Evolutionary conservation across 1,139 yeast genomes (phyloP).

Genomic region (Lodderomyces metapsilosis): DNA sequence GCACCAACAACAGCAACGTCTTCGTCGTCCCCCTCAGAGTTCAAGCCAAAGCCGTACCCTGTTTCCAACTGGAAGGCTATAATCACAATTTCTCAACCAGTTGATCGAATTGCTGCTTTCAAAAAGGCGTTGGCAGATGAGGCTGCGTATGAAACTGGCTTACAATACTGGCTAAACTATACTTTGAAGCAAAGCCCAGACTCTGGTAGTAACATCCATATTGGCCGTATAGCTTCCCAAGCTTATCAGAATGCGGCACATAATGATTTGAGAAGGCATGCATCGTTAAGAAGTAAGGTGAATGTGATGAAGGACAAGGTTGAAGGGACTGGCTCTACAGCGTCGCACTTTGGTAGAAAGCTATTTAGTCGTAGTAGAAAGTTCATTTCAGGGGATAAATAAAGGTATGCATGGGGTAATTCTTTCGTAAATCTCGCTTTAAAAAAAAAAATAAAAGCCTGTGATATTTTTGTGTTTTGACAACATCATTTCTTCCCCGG

Average conservation of each 20-base stretch:
- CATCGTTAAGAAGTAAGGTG: conserved; percentile 41
- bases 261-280: conserved; percentile 42
- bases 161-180: conserved; percentile 46
- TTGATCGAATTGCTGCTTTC: conserved; percentile 39
- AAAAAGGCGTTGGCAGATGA: conserved; percentile 44
- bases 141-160: conserved; percentile 41
- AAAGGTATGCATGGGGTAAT: background rate
- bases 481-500: no score
- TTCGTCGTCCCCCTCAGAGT: background rate
- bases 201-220: conserved; percentile 29
- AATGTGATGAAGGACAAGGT: conserved; percentile 45
- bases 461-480: background rate
- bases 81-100: conserved; percentile 42
- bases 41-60: conserved; percentile 23
- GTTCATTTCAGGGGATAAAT: conserved; percentile 25
- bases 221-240: conserved; percentile 45
- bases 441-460: no score
- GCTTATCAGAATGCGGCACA: conserved; percentile 50
- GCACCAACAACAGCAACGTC: conserved; percentile 7
- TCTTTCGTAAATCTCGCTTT: no score
- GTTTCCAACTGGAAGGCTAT: conserved; percentile 47
- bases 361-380: conserved; percentile 43
- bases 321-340: conserved; percentile 41
- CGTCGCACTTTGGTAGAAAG: conserved; percentile 43
- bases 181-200: conserved; percentile 35